Evolutionary conservation across 1,139 yeast species (phyloP).

Genomic region (Diutina rugosa): DNA sequence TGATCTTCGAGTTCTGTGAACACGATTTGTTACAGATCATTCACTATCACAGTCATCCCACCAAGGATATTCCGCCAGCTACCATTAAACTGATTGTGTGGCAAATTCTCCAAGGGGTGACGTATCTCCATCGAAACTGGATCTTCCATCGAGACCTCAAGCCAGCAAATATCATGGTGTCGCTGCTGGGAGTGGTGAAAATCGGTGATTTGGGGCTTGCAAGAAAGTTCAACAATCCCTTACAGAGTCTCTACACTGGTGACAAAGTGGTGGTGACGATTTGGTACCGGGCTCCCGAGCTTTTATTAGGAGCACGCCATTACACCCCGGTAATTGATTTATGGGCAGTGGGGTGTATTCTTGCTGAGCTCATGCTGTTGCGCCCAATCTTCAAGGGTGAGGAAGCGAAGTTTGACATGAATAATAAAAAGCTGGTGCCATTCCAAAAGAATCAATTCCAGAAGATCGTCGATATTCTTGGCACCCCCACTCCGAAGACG

Average conservation of each 20-base stretch:
- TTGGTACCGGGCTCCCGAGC: constrained; percentile 96
- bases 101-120: constrained; percentile 88
- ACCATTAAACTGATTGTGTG: constrained; percentile 77
- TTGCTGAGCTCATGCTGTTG: constrained; percentile 80
- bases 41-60: constrained; percentile 85
- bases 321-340: constrained; percentile 90
- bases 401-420: constrained; percentile 81
- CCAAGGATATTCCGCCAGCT: constrained; percentile 61
- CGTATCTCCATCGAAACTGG: constrained; percentile 91
- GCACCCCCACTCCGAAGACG: constrained; percentile 61
- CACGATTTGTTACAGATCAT: constrained; percentile 89
- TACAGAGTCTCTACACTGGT: constrained; percentile 83
- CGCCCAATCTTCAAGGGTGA: constrained; percentile 96
- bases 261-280: constrained; percentile 97
- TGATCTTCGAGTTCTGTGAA: constrained; percentile 94
- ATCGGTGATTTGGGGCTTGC: constrained; percentile 96
- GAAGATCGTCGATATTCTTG: constrained; percentile 80
- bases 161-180: constrained; percentile 97
- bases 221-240: constrained; percentile 74
- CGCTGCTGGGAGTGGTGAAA: constrained; percentile 77
- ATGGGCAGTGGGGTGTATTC: constrained; percentile 96
- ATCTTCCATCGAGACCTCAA: constrained; percentile 88
- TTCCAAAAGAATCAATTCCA: constrained; percentile 88
- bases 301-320: constrained; percentile 81
- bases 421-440: constrained; percentile 78